Base-by-base conservation (phyloP, 2,329 filamentous ascomycete species). In the Pestalotiopsis sp. region DNA sequence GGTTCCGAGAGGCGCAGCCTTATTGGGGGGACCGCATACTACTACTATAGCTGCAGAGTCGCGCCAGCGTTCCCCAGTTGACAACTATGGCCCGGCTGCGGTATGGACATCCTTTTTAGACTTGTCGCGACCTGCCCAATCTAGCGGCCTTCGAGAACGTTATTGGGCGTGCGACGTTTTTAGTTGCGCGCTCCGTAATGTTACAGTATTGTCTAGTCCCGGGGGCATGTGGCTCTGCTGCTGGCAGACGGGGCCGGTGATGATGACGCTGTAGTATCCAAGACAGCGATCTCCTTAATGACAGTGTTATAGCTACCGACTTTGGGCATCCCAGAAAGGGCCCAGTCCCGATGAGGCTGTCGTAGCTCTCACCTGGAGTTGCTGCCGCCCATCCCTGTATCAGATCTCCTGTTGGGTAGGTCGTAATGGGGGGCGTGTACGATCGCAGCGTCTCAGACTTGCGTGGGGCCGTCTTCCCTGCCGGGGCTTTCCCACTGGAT, bases 401-500 rank as follows among this genome's bases (percentile, higher is more conserved):
- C 66, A 63, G 66, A 67, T 67, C 66, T 67, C 66, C 13, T 56
- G 66, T 62, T 63, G 58, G 65, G 57, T 63, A 63, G 66, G 66
- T 67, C 66, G 66, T 27, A 67, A 63, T 52, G 20, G 58, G 52
- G 59, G 23, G 41, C 17, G 45, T 45, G 56, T 49, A 38, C 52
- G 27, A 66, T 66, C 31, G 36, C 64, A 66, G 49, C 56, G 64
- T 66, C 64, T 66, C 64, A 66, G 45, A 66, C 64, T n/a, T 20
- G 17, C 13, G 64, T 66, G 64, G 64, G 64, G 27, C 64, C 36
- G 64, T 39, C 52, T 39, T 17, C 64, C 39, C 20, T 59, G 36
- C 56, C 64, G 64, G 64, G 27, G 41, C 38, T 36, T 66, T 60
- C 64, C 36, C 38, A 66, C 64, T 59, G 64, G 41, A 66, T 41